These are phyloP conservation scores for Botrytis squamosa DNA, from an alignment of 2,329 filamentous ascomycete species.

Conservation along the genomic window DNA sequence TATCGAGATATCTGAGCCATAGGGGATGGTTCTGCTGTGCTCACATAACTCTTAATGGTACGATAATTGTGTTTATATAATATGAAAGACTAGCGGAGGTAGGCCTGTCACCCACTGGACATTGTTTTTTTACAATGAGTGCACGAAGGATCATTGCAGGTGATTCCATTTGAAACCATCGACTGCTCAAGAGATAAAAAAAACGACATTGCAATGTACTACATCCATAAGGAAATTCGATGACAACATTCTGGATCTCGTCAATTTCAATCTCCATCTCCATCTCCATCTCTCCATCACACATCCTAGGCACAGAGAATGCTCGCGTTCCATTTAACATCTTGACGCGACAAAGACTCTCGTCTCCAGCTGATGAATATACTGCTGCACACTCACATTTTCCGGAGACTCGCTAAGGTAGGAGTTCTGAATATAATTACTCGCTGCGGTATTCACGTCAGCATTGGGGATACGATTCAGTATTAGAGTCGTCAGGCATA, in stretches of 20 bases:
- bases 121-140: background rate
- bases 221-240: background rate
- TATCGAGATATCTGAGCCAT: background rate
- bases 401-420: slow-evolving; percentile 5
- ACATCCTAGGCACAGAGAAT: background rate
- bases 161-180: background rate
- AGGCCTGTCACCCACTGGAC: too few species aligned
- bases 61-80: too few species aligned
- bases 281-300: background rate
- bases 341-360: background rate
- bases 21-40: too few species aligned
- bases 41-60: rapidly evolving
- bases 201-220: background rate
- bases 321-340: background rate
- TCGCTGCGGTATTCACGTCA: background rate
- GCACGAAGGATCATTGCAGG: background rate
- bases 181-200: background rate
- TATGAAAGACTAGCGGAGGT: background rate
- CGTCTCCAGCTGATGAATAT: background rate
- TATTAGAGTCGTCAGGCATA: background rate
- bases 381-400: background rate
- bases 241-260: background rate
- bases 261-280: too few species aligned
- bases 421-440: slow-evolving; percentile 6
- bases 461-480: too few species aligned